phyloP scores from a whole-genome alignment of 2,329 filamentous ascomycete genomes.

The Aphanocladium album region DNA sequence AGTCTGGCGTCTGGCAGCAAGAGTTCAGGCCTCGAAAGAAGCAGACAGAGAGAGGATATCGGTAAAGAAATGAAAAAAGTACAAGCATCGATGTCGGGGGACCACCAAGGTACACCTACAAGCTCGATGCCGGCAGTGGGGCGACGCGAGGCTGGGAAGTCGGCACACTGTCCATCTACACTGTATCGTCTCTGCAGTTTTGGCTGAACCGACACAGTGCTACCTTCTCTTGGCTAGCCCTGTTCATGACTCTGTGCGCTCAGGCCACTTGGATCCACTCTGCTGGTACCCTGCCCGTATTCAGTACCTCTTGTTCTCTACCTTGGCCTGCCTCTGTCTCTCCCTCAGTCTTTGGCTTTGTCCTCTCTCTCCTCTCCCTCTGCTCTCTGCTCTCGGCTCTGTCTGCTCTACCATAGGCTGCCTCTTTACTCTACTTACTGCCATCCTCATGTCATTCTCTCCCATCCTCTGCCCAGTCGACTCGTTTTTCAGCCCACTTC shows the following conservation, averaged over 20 bases:
- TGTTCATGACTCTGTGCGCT: not conserved
- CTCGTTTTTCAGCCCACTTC: not conserved
- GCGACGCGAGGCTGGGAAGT: not conserved
- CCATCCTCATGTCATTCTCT: not conserved
- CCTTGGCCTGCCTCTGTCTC: not conserved
- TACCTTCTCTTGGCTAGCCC: too few species aligned
- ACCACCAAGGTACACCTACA: constrained; percentile 6
- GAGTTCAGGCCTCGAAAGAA: not conserved
- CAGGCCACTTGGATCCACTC: not conserved
- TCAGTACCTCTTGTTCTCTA: not conserved
- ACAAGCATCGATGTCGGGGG: not conserved
- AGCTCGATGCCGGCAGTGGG: not conserved
- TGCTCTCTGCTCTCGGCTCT: too few species aligned
- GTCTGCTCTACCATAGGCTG: too few species aligned
- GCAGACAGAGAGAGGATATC: not conserved
- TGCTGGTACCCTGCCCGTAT: constrained; percentile 5
- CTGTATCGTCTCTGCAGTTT: not conserved
- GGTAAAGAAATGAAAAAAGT: not conserved
- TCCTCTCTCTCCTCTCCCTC: not conserved
- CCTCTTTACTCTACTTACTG: too few species aligned
- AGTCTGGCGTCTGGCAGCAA: too few species aligned
- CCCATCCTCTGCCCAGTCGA: not conserved
- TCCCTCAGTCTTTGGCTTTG: not conserved
- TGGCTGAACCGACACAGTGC: not conserved
- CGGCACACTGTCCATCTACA: not conserved